Base-by-base conservation (phyloP, 192 early-diverging fungal species). In the Ambispora gerdemannii region DNA sequence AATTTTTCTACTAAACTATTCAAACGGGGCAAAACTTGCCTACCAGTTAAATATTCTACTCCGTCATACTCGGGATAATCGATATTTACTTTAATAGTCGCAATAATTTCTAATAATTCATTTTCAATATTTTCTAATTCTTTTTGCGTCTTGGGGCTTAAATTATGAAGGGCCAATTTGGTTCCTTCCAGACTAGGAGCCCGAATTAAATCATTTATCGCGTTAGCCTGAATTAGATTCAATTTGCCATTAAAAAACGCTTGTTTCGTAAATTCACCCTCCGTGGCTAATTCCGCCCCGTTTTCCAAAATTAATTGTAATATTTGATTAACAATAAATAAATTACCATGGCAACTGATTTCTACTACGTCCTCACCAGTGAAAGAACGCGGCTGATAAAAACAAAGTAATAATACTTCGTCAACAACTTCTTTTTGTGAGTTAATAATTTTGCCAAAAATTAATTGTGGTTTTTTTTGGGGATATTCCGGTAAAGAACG, bases 91-190 rank as follows among this genome's bases (percentile, higher is more conserved):
- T 58, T 58, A 58, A 58, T 58, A 58, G 1, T 58, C 1, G 55
- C 55, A 58, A 58, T 58, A 58, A 58, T 58, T n/a, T 58, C 55
- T 58, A 58, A 58, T 58, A 58, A 58, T 28, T 58, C 55, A 3
- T 58, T 58, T 58, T 58, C 55, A 58, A 58, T 58, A 3, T 11
- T 4, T 11, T 58, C 55, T n/a, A 58, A 58, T 58, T 58, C 55
- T 58, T 58, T 58, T 58, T 58, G 55, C n/a, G 55, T 58, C 27
- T 1, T 3, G 0, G 1, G 55, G 27, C 55, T 58, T 58, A 58
- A 58, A 58, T 58, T 58, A 28, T 58, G 55, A 25, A 58, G 55
- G 55, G 55, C 55, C 3, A 58, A 58, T 24, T 58, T 58, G 55
- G 55, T 25, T 0, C n/a, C 55, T 58, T 17, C 10, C 1, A 58